Base-by-base conservation (phyloP, 2,329 filamentous ascomycete genomes). In the Phoma herbarum region DNA sequence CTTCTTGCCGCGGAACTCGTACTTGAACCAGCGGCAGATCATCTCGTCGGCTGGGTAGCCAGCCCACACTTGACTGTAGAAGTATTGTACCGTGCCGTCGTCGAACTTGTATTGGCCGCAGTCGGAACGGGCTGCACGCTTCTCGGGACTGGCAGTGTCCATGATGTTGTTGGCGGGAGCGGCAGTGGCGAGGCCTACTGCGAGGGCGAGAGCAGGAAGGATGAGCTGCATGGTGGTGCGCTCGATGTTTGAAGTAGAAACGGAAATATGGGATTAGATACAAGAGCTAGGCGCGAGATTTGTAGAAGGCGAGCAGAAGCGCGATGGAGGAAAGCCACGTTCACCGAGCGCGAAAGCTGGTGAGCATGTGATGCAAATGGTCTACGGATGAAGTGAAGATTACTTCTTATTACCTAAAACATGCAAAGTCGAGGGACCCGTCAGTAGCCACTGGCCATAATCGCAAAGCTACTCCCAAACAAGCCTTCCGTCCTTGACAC, bases 71-170 rank as follows among this genome's bases (percentile, higher is more conserved):
- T 59, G 56, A 26, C 49, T 54, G 45, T 49, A 49, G 50, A 59
- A 59, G n/a, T 54, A 41, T 20, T 59, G 56, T 1, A 51, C 46
- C 8, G 39, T 50, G 28, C 42, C 57, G 28, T 59, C 51, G 16
- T 59, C 33, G 41, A 59, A 59, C 46, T 52, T 59, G 51, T 59
- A 59, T 42, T 59, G 45, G 4, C 57, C 57, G 26, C 57, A 59
- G 31, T 46, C 31, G 41, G 46, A 54, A n/a, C 51, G 51, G 11
- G 57, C 26, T n/a, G 39, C 22, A 7, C 35, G 28, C 2, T n/a
- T 35, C 25, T 11, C 42, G 23, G 31, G 10, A 5, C 22, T 18
- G 4, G 11, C 14, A 2, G 35, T 23, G 12, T 31, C 18, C 7
- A n/a, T 20, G 25, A 14, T 10, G n/a, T 20, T 29, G 25, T 25